A percentile compares a stretch with the other conserved stretches of the same genome.
These are phyloP conservation scores for Chrysoporthe austroafricana DNA, from an alignment of 2,329 filamentous ascomycete genomes.

Conservation along the genomic window DNA sequence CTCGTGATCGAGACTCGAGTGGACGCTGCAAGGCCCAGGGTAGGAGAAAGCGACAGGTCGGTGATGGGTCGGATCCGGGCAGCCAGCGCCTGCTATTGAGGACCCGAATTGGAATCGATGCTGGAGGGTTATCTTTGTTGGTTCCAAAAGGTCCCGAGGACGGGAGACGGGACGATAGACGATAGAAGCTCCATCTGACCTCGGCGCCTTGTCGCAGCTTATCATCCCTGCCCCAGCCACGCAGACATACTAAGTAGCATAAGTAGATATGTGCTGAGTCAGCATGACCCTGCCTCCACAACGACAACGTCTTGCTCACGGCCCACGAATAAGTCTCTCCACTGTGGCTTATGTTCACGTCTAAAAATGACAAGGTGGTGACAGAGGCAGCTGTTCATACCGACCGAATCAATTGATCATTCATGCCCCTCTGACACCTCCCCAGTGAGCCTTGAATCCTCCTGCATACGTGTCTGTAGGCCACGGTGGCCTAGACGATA, in stretches of 20 bases:
- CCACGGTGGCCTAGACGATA: no score
- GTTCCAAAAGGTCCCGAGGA: neutral
- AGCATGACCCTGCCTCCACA: neutral
- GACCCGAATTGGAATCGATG: conserved; percentile 21
- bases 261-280: neutral
- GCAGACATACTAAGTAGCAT: neutral
- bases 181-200: neutral
- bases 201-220: neutral
- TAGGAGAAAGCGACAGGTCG: neutral
- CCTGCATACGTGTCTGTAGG: no score
- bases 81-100: conserved; percentile 21
- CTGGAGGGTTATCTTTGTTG: conserved; percentile 16
- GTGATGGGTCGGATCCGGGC: neutral
- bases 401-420: no score
- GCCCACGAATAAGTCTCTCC: neutral
- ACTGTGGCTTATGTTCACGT: neutral
- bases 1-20: neutral
- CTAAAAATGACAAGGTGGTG: no score
- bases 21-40: neutral
- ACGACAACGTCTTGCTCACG: neutral
- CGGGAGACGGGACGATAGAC: neutral
- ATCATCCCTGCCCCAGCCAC: conserved; percentile 1
- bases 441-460: no score
- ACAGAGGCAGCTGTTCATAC: no score
- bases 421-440: no score